phyloP scores from a whole-genome alignment of 2,329 filamentous ascomycete species.

The Trichoderma pleuroti region DNA sequence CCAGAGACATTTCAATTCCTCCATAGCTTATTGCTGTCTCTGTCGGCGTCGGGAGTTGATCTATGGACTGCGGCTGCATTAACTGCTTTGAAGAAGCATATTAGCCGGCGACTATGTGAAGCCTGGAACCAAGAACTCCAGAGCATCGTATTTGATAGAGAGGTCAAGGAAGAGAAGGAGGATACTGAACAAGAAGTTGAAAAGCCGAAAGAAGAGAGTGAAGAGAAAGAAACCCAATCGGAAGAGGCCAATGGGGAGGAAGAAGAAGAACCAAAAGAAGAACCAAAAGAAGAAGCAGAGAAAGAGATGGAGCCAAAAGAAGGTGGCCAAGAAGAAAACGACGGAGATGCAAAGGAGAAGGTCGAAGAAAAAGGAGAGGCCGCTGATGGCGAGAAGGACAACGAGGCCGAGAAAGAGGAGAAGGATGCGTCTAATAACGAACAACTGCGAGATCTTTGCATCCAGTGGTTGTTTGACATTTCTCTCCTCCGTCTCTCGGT shows the following conservation, averaged over 20 bases:
- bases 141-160: conserved; percentile 18
- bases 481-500: conserved; percentile 48
- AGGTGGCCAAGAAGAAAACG: conserved; percentile 1
- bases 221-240: not conserved
- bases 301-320: conserved; percentile 20
- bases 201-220: conserved; percentile 13
- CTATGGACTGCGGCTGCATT: conserved; percentile 75
- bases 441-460: conserved; percentile 45
- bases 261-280: conserved; percentile 21
- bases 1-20: conserved; percentile 70
- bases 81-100: conserved; percentile 54
- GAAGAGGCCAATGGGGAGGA: conserved; percentile 9
- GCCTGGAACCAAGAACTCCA: conserved; percentile 46
- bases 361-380: conserved; percentile 18
- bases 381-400: not conserved
- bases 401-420: not conserved
- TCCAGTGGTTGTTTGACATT: conserved; percentile 62
- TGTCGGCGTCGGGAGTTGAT: conserved; percentile 70
- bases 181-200: conserved; percentile 18
- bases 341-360: conserved; percentile 19
- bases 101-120: conserved; percentile 50
- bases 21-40: conserved; percentile 58
- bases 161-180: conserved; percentile 20
- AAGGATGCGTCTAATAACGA: conserved; percentile 20
- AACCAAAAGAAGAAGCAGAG: conserved; percentile 10